A percentile compares a stretch with the other conserved stretches of the same genome.
Evolutionary conservation across 305 asterid genomes (phyloP).

Genomic region (Stenogyne calaminthoides): DNA sequence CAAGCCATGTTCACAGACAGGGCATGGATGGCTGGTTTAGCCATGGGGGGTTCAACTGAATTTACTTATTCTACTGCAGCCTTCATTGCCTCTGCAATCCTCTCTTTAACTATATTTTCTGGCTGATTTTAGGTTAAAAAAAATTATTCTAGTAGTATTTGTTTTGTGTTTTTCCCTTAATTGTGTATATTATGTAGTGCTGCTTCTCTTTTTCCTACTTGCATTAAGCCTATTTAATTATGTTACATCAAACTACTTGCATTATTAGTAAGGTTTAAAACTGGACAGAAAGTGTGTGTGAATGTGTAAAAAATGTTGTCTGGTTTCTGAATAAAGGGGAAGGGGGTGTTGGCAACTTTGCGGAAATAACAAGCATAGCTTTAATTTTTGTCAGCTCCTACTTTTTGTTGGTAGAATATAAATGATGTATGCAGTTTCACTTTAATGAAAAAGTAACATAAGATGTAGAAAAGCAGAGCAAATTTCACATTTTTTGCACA

Average conservation of each 20-base stretch:
- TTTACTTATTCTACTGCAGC: neutral
- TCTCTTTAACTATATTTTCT: slow-evolving; percentile 7
- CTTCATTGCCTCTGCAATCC: slow-evolving; percentile 18
- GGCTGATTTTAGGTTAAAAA: neutral
- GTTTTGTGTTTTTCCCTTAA: neutral
- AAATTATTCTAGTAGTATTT: neutral
- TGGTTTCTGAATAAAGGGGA: slow-evolving; percentile 16
- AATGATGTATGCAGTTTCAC: neutral
- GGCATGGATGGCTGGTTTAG: slow-evolving; percentile 69
- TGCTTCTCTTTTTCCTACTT: neutral
- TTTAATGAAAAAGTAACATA: neutral
- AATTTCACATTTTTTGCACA: neutral
- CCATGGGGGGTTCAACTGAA: slow-evolving; percentile 56
- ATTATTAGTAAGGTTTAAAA: neutral
- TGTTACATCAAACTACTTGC: neutral
- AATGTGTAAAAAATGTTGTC: slow-evolving; percentile 10
- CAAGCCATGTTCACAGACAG: slow-evolving; percentile 52
- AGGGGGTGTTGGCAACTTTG: neutral
- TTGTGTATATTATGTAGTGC: slow-evolving; percentile 19
- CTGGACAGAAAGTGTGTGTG: neutral
- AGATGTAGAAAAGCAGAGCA: neutral
- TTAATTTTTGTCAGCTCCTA: neutral
- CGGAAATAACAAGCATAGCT: slow-evolving; percentile 25
- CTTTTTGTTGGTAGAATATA: neutral
- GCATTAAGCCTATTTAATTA: neutral